Conservation (phyloP, 768 basidiomycete genomes). For the Tylopilus rubrobrunneus region DNA sequence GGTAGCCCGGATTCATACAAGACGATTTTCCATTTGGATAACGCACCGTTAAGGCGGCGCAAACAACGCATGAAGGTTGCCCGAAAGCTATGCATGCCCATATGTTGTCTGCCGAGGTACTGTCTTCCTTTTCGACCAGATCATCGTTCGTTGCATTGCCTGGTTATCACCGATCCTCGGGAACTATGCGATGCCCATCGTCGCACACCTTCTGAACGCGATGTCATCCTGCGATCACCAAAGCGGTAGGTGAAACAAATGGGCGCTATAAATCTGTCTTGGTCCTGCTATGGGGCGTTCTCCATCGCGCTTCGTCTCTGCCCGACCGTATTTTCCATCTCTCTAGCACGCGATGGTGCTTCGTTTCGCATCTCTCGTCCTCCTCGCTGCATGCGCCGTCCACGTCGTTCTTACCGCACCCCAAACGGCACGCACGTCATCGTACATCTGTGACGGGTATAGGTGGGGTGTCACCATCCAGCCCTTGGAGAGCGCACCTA, state of each 20-base stretch:
- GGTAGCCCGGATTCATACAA: background rate
- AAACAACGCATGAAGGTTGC: background rate
- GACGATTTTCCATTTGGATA: too few species aligned
- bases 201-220: background rate
- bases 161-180: slow-evolving; percentile 1
- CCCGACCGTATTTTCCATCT: background rate
- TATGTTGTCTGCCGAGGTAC: background rate
- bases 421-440: background rate
- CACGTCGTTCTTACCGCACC: slow-evolving; percentile 3
- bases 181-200: background rate
- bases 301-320: background rate
- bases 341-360: background rate
- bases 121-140: background rate
- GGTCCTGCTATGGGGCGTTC: background rate
- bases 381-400: slow-evolving; percentile 1
- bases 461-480: slow-evolving; percentile 17
- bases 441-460: slow-evolving; percentile 11
- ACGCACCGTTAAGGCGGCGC: background rate
- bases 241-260: background rate
- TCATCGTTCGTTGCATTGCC: background rate
- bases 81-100: background rate
- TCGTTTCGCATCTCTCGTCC: background rate
- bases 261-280: slow-evolving; percentile 12
- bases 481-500: background rate
- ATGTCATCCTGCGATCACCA: background rate